Evolutionary conservation across 495 filamentous ascomycete species (phyloP).

Genomic region (Lophiotrema nucula): DNA sequence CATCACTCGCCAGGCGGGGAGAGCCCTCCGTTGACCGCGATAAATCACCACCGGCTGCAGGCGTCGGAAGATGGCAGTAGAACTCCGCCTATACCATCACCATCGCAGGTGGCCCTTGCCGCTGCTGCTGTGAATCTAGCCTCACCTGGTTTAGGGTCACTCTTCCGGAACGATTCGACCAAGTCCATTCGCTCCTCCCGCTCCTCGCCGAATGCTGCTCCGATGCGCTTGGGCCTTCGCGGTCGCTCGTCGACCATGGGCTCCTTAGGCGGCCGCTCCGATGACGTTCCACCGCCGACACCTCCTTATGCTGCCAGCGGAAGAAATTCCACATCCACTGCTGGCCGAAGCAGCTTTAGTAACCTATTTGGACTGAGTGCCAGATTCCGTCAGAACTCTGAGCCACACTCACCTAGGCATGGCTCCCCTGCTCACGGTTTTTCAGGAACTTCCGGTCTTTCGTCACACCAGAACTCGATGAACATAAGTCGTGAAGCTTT

Average conservation of each 20-base stretch:
- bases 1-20: conserved; percentile 35
- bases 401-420: conserved; percentile 60
- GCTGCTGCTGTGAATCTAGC: conserved; percentile 42
- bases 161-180: conserved; percentile 62
- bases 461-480: conserved; percentile 71
- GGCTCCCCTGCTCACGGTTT: conserved; percentile 54
- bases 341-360: conserved; percentile 83
- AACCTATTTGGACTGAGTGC: conserved; percentile 75
- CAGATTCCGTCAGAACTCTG: conserved; percentile 74
- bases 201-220: conserved; percentile 37
- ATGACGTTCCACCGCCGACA: conserved; percentile 58
- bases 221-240: conserved; percentile 55
- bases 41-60: conserved; percentile 38
- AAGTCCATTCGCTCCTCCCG: conserved; percentile 72
- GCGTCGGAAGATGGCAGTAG: conserved; percentile 44
- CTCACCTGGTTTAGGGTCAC: conserved; percentile 42
- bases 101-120: conserved; percentile 53
- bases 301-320: conserved; percentile 43
- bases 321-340: conserved; percentile 77
- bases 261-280: conserved; percentile 58
- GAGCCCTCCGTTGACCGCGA: conserved; percentile 38
- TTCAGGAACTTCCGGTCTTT: conserved; percentile 62
- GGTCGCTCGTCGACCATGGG: conserved; percentile 88
- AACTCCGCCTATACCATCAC: conserved; percentile 56
- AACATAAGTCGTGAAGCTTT: conserved; percentile 60